Percentiles rank a stretch among this genome's conserved stretches.
These are phyloP conservation scores for Striga asiatica DNA, from an alignment of 257 asterid genomes.

Conservation along the genomic window DNA sequence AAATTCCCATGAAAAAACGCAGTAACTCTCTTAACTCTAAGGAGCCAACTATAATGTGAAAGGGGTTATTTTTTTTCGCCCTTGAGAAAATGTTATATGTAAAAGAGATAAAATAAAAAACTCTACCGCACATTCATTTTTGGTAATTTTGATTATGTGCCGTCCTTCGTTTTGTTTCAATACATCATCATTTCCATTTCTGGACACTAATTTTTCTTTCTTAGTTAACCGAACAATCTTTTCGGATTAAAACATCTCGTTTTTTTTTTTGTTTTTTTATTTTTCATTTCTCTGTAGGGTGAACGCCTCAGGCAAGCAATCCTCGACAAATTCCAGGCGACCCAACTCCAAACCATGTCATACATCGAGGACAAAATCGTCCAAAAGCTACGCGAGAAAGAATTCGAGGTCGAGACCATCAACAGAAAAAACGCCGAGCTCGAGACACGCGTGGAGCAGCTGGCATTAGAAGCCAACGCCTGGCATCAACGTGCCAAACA, in stretches of 20 bases:
- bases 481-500: slow-evolving; percentile 89
- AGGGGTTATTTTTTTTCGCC: too few species aligned
- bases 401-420: slow-evolving; percentile 58
- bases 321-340: slow-evolving; percentile 67
- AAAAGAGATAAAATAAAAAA: too few species aligned
- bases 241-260: background rate
- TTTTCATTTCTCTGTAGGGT: slow-evolving; percentile 33
- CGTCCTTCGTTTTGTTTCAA: too few species aligned
- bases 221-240: too few species aligned
- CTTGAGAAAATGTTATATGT: too few species aligned
- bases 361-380: slow-evolving; percentile 68
- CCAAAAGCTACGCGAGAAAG: slow-evolving; percentile 68
- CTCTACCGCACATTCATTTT: too few species aligned
- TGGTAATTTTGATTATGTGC: too few species aligned
- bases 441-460: slow-evolving; percentile 56
- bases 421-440: slow-evolving; percentile 78
- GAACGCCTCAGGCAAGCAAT: slow-evolving; percentile 71
- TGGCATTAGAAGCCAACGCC: slow-evolving; percentile 62
- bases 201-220: too few species aligned
- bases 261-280: background rate
- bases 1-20: too few species aligned
- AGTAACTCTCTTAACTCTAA: too few species aligned
- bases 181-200: too few species aligned
- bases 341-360: slow-evolving; percentile 71
- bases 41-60: too few species aligned